Evolutionary conservation across 192 early-diverging fungal genomes (phyloP).

Genomic region (Coemansia sp.): DNA sequence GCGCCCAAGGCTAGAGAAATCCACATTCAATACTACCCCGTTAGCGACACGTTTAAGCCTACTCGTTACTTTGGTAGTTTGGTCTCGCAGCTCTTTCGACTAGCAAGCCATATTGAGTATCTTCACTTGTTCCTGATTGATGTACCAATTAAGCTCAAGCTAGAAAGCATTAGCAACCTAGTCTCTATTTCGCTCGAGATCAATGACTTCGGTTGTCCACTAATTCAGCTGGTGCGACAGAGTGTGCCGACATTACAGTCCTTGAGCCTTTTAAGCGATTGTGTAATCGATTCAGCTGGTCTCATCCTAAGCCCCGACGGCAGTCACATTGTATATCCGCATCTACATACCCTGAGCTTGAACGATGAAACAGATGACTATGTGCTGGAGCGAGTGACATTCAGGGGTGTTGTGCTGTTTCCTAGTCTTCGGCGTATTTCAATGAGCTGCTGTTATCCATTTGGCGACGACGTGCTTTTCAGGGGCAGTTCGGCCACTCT

Average conservation of each 20-base stretch:
- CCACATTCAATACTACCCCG: neutral
- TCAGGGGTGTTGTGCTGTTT: neutral
- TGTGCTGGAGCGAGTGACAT: neutral
- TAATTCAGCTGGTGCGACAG: neutral
- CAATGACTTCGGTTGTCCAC: neutral
- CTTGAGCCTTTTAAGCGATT: neutral
- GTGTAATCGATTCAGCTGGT: neutral
- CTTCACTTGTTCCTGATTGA: neutral
- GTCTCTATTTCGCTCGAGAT: neutral
- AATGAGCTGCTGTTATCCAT: neutral
- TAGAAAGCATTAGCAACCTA: neutral
- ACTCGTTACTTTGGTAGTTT: neutral
- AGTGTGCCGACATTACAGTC: neutral
- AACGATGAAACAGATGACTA: neutral
- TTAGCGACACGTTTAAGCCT: neutral
- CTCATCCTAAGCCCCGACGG: slow-evolving; percentile 4
- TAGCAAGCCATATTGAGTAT: neutral
- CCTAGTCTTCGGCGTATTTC: neutral
- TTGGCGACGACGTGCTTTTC: slow-evolving; percentile 13
- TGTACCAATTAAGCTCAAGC: neutral
- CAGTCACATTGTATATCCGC: neutral
- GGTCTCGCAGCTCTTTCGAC: neutral
- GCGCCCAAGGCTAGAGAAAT: neutral
- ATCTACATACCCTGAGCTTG: neutral
- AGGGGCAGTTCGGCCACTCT: neutral